Percentiles rank a stretch among this genome's conserved stretches.
Conservation (phyloP, 2,329 filamentous ascomycete species). For the Bisporella sp. region DNA sequence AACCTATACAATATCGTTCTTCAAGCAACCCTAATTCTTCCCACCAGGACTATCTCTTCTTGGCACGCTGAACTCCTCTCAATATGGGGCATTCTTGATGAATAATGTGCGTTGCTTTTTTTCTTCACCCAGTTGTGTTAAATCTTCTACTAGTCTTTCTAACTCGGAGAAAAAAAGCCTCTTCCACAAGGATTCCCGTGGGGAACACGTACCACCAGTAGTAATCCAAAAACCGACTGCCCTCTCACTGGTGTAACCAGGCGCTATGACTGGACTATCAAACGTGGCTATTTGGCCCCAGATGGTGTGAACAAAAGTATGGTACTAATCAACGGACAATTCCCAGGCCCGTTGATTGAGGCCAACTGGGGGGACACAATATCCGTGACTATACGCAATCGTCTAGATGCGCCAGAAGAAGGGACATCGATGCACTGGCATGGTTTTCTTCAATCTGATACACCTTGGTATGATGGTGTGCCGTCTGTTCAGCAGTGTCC, state of each 20-base stretch:
- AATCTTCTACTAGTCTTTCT: too few species aligned
- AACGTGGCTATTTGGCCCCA: constrained; percentile 21
- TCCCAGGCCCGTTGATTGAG: constrained; percentile 30
- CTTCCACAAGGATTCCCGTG: constrained; percentile 44
- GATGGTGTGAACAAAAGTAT: constrained; percentile 46
- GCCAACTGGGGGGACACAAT: constrained; percentile 36
- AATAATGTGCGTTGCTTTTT: constrained; percentile 25
- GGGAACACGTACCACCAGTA: constrained; percentile 37
- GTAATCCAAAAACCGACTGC: constrained; percentile 28
- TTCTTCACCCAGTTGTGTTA: constrained; percentile 30
- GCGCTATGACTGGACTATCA: constrained; percentile 29
- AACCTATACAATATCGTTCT: too few species aligned
- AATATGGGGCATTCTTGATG: constrained; percentile 26
- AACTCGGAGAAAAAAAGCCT: constrained; percentile 34
- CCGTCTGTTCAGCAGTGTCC: constrained; percentile 55
- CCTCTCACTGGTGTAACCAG: constrained; percentile 34
- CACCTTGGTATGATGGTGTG: constrained; percentile 35
- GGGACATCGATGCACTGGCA: constrained; percentile 36
- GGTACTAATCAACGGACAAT: constrained; percentile 32
- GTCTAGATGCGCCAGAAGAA: constrained; percentile 40
- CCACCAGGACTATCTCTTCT: too few species aligned
- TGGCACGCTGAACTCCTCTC: constrained; percentile 3
- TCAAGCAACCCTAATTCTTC: too few species aligned
- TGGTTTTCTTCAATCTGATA: constrained; percentile 40
- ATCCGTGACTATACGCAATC: constrained; percentile 63